Conservation (phyloP, 352 stramenopile genomes). For the Phytophthora tubulina region DNA sequence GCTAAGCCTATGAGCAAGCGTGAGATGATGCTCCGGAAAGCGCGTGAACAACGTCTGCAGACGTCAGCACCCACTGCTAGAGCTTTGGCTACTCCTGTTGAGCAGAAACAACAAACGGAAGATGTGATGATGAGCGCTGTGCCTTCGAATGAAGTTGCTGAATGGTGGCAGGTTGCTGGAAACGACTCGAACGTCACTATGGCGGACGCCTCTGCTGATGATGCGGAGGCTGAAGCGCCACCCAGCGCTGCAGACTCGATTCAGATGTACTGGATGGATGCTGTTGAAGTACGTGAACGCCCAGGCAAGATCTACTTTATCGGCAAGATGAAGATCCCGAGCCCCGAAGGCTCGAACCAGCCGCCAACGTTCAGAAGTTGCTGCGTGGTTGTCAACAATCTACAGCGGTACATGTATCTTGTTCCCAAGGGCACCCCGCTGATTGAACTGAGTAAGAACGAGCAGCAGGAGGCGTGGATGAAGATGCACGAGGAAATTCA, state of each 20-base stretch:
- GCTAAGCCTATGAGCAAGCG: slow-evolving; percentile 68
- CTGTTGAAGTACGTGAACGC: slow-evolving; percentile 93
- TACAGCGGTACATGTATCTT: slow-evolving; percentile 97
- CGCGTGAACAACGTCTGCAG: slow-evolving; percentile 63
- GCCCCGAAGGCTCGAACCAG: slow-evolving; percentile 38
- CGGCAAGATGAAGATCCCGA: slow-evolving; percentile 92
- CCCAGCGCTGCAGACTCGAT: slow-evolving; percentile 73
- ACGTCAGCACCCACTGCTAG: slow-evolving; percentile 69
- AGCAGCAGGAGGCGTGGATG: slow-evolving; percentile 91
- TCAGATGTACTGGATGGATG: slow-evolving; percentile 98
- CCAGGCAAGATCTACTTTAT: slow-evolving; percentile 98
- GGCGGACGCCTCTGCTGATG: slow-evolving; percentile 34
- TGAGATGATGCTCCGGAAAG: slow-evolving; percentile 81
- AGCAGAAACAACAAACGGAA: slow-evolving; percentile 34
- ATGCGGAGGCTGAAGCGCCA: slow-evolving; percentile 44
- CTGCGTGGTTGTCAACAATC: slow-evolving; percentile 96
- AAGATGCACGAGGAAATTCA: slow-evolving; percentile 91
- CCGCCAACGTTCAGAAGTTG: slow-evolving; percentile 91
- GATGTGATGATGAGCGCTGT: slow-evolving; percentile 52
- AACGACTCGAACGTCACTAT: slow-evolving; percentile 30
- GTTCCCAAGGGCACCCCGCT: slow-evolving; percentile 62
- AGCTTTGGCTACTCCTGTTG: slow-evolving; percentile 55
- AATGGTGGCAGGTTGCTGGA: slow-evolving; percentile 82
- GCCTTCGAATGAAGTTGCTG: slow-evolving; percentile 87
- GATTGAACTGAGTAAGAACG: slow-evolving; percentile 92